Evolutionary conservation across 805 yeast species (phyloP), one percentile per base, ranked within the genome.

Genomic region (Metschnikowia drakensbergensis): DNA sequence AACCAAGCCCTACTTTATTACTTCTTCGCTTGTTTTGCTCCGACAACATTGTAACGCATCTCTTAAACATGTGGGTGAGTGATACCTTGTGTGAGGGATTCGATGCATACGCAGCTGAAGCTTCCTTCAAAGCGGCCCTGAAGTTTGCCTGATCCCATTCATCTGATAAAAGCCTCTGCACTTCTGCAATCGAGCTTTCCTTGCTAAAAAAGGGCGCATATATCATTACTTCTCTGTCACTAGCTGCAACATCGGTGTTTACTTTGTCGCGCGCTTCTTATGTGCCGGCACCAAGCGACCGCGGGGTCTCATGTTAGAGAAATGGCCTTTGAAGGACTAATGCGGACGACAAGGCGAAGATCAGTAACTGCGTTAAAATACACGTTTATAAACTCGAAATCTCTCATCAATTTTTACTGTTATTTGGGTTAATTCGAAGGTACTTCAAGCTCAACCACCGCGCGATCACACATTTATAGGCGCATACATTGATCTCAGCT

Each of bases 301-400:
- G 41, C 42, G 9, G 34, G 35, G 28, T n/a, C 23, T n/a, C 23
- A 17, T n/a, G 43, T 40, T 8, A 23, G 34, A 40, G 36, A 40
- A 9, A 8, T 31, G 29, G 28, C 36, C 43, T 40, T 40, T 40
- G 43, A 40, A 40, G 23, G 43, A 40, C 43, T 25, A 40, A 40
- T 23, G 26, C 43, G 43, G 42, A n/a, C 23, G 26, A 9, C 3
- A 11, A 37, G 26, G 38, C 38, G 11, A 23, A 36, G 3, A 11
- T 9, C 23, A n/a, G 28, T 9, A 10, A 27, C 9, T 13, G 10
- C 13, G 10, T 29, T 27, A 10, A 23, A 39, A 29, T 3, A 8
- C 38, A 3, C 8, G 4, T 5, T 6, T 17, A 10, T 10, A 5
- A 11, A 22, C 17, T 17, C 17, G 17, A 17, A 17, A 17, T 17